Conservation (phyloP, 2,329 filamentous ascomycete genomes). For the Gyromitra esculenta region DNA sequence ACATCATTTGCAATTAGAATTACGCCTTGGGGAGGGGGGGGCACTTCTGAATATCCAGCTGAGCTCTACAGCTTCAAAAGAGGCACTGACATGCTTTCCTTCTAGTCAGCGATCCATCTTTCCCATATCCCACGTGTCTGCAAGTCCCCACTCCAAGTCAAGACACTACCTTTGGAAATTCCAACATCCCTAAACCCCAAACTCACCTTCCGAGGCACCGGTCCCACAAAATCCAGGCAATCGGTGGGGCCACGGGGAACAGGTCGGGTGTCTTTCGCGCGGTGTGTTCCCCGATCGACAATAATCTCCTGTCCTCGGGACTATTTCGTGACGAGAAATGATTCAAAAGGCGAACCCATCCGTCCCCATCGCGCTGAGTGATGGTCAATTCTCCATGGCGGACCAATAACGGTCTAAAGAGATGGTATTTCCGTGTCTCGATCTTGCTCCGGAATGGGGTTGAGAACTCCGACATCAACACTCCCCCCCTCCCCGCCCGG, state of each 20-base stretch:
- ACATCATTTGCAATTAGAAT: no score
- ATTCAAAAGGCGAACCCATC: neutral
- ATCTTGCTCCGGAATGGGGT: constrained; percentile 12
- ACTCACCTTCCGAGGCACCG: neutral
- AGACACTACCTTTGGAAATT: neutral
- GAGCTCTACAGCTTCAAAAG: neutral
- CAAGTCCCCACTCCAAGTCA: neutral
- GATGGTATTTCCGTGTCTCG: constrained; percentile 11
- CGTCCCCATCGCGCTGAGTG: neutral
- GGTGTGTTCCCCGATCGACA: neutral
- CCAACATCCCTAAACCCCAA: neutral
- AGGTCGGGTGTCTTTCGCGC: neutral
- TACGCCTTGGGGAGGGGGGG: no score
- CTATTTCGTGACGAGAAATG: neutral
- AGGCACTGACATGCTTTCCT: neutral
- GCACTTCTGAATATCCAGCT: neutral
- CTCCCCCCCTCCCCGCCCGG: neutral
- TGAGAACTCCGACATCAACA: neutral
- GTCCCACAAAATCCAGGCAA: neutral
- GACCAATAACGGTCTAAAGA: neutral
- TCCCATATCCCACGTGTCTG: neutral
- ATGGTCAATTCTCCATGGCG: neutral
- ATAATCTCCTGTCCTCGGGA: neutral
- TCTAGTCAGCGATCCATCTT: neutral
- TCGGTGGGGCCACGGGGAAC: neutral